phyloP scores from a whole-genome alignment of 768 basidiomycete genomes.

The Amyloporia xantha region DNA sequence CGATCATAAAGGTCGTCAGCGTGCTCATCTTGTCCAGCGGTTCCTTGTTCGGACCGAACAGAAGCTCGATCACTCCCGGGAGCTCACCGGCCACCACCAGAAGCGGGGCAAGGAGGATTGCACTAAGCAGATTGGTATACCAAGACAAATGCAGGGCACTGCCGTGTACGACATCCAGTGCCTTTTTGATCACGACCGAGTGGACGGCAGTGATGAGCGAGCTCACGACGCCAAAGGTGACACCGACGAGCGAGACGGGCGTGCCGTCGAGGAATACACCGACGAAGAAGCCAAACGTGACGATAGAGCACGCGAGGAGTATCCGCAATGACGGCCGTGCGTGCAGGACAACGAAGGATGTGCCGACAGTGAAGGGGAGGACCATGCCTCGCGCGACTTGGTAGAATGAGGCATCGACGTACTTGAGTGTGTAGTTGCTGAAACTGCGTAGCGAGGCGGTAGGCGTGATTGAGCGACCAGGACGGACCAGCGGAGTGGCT shows the following conservation, averaged over 20 bases:
- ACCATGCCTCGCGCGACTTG: conserved; percentile 93
- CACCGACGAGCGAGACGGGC: conserved; percentile 51
- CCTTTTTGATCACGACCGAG: conserved; percentile 91
- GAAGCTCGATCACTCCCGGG: conserved; percentile 51
- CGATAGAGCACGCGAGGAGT: conserved; percentile 67
- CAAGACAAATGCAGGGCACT: conserved; percentile 83
- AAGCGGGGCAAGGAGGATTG: conserved; percentile 65
- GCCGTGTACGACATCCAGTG: conserved; percentile 70
- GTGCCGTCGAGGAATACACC: conserved; percentile 78
- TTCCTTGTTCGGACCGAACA: conserved; percentile 41
- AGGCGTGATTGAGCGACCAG: not conserved
- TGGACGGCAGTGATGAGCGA: conserved; percentile 86
- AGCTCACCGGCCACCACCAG: conserved; percentile 73
- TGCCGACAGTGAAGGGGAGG: conserved; percentile 86
- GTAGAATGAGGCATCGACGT: conserved; percentile 92
- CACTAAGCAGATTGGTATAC: conserved; percentile 85
- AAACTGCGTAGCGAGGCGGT: conserved; percentile 41
- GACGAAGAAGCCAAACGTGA: conserved; percentile 89
- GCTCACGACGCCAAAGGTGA: conserved; percentile 76
- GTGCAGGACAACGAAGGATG: conserved; percentile 76
- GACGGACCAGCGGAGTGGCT: no score
- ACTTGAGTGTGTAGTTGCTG: conserved; percentile 88
- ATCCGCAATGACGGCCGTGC: conserved; percentile 72
- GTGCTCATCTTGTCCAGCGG: conserved; percentile 35
- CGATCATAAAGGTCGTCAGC: conserved; percentile 65